phyloP scores from a whole-genome alignment of 176 grass and related monocot genomes.

The Bolboschoenus planiculmis region DNA sequence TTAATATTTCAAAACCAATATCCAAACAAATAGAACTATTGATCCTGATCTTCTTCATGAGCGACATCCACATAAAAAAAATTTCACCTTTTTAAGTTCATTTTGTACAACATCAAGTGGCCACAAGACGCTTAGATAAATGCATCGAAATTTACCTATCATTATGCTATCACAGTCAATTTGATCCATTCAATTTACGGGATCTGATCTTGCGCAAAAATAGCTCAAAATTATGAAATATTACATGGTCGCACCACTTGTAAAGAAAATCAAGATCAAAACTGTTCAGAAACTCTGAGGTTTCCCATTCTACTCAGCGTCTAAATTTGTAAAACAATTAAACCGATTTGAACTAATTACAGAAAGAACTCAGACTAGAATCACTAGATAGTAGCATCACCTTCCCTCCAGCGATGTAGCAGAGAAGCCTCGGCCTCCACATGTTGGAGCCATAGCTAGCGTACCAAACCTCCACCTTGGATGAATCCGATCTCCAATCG shows the following conservation, averaged over 20 bases:
- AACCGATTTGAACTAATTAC: not conserved
- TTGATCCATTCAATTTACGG: not conserved
- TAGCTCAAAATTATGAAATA: not conserved
- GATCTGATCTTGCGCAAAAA: not conserved
- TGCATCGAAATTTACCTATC: not conserved
- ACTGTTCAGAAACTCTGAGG: not conserved
- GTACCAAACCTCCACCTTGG: conserved; percentile 77
- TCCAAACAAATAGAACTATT: not conserved
- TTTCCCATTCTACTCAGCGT: not conserved
- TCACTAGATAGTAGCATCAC: conserved; percentile 25
- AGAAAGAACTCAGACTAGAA: not conserved
- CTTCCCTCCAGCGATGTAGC: conserved; percentile 93
- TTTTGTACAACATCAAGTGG: not conserved
- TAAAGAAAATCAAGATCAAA: not conserved
- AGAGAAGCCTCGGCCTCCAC: conserved; percentile 75
- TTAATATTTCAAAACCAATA: not conserved
- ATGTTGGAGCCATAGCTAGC: conserved; percentile 92
- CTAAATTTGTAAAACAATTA: not conserved
- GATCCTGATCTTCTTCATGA: too few relatives aligned
- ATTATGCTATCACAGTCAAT: not conserved
- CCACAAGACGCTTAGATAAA: not conserved
- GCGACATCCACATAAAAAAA: too few relatives aligned
- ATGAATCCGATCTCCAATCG: conserved; percentile 57
- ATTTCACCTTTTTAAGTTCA: too few relatives aligned
- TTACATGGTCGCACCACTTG: not conserved